A percentile compares a stretch with the other conserved stretches of the same genome.
Conservation (phyloP, 345 rosid species). For the Aquilaria malaccensis region DNA sequence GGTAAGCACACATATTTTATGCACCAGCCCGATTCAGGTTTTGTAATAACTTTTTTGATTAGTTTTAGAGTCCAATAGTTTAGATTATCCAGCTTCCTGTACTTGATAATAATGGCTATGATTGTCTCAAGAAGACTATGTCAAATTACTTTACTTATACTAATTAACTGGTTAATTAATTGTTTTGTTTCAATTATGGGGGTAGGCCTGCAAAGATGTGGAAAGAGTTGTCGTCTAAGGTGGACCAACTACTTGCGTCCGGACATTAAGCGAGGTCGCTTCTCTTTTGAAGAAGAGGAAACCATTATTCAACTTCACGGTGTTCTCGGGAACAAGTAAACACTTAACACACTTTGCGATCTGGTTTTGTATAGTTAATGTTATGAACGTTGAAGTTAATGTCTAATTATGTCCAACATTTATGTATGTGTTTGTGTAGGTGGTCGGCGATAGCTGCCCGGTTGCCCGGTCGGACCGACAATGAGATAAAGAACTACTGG, state of each 20-base stretch:
- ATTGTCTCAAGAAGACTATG: too few species aligned
- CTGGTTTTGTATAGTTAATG: neutral
- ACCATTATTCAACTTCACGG: constrained; percentile 62
- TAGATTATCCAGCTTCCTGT: too few species aligned
- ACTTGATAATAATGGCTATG: too few species aligned
- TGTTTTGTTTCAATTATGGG: neutral
- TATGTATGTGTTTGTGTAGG: constrained; percentile 19
- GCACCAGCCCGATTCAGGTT: neutral
- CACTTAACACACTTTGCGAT: neutral
- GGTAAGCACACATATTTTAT: constrained; percentile 26
- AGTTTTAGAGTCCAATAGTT: too few species aligned
- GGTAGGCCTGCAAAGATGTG: constrained; percentile 57
- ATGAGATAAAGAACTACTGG: constrained; percentile 82
- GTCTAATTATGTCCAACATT: neutral
- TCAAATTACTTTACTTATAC: neutral
- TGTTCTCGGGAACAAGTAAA: constrained; percentile 69
- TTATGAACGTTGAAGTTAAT: neutral
- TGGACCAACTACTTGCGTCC: constrained; percentile 83
- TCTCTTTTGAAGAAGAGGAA: constrained; percentile 73
- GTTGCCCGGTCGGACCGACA: constrained; percentile 82
- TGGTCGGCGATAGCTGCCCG: constrained; percentile 84
- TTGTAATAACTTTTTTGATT: too few species aligned
- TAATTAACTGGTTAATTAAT: constrained; percentile 2
- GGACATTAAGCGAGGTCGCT: constrained; percentile 65
- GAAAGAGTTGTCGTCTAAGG: constrained; percentile 71